These are phyloP conservation scores for Aspergillus cristatus DNA, from an alignment of 495 filamentous ascomycete species.

Conservation along the genomic window DNA sequence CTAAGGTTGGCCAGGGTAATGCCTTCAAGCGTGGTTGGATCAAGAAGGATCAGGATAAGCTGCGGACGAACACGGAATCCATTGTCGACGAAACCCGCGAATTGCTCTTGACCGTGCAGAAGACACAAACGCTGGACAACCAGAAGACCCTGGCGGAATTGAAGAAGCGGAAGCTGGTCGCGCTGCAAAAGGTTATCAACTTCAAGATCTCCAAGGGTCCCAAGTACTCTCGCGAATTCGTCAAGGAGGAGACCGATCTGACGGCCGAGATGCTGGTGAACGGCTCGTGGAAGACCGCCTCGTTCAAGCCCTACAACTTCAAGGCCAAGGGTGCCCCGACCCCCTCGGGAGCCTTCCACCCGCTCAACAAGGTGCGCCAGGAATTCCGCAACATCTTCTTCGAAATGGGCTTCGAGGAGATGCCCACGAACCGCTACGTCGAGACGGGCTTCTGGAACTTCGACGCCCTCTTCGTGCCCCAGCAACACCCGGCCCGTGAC, in stretches of 20 bases:
- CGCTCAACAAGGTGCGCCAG: conserved; percentile 84
- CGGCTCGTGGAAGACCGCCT: conserved; percentile 59
- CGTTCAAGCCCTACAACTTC: conserved; percentile 97
- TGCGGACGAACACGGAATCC: conserved; percentile 49
- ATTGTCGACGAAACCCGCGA: conserved; percentile 74
- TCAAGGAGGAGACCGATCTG: conserved; percentile 90
- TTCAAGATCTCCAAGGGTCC: conserved; percentile 77
- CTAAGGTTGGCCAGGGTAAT: conserved; percentile 88
- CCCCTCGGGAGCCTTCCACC: conserved; percentile 79
- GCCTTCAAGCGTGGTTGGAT: conserved; percentile 98
- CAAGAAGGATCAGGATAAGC: conserved; percentile 66
- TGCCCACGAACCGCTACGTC: conserved; percentile 57
- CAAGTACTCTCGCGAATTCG: conserved; percentile 76
- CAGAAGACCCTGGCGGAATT: conserved; percentile 66
- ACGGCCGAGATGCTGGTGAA: conserved; percentile 84
- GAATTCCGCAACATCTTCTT: conserved; percentile 98
- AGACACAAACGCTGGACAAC: conserved; percentile 57
- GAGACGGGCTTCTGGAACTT: conserved; percentile 99
- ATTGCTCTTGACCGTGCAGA: conserved; percentile 58
- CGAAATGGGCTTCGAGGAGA: conserved; percentile 52
- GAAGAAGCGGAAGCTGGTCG: conserved; percentile 81
- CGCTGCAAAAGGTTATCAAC: conserved; percentile 70
- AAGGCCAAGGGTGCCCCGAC: conserved; percentile 76
- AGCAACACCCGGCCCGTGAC: conserved; percentile 95
- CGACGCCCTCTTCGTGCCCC: conserved; percentile 91